phyloP scores from a whole-genome alignment of 2,329 filamentous ascomycete genomes.

The Orbilia javanica region DNA sequence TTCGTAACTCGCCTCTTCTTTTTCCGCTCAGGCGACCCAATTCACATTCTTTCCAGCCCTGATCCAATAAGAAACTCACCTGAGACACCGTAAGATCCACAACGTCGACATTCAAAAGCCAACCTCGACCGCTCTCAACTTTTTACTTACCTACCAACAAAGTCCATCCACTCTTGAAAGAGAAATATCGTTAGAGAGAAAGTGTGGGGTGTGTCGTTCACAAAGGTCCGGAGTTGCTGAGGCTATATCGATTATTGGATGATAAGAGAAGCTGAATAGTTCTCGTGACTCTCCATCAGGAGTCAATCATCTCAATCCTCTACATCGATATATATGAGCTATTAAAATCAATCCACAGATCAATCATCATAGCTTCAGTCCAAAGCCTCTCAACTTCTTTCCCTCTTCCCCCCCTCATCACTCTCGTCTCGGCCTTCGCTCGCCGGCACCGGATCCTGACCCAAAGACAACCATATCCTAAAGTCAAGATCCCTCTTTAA shows the following conservation, averaged over 20 bases:
- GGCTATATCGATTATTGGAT: slow-evolving; percentile 58
- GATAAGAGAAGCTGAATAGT: slow-evolving; percentile 49
- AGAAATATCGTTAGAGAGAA: slow-evolving; percentile 15
- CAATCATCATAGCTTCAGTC: slow-evolving; percentile 44
- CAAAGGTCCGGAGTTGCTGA: slow-evolving; percentile 52
- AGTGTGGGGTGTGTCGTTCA: slow-evolving; percentile 46
- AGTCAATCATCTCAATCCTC: slow-evolving; percentile 47
- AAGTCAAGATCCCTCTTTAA: slow-evolving; percentile 62
- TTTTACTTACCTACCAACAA: slow-evolving; percentile 3
- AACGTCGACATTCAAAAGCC: slow-evolving; percentile 22
- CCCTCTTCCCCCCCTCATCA: slow-evolving; percentile 8
- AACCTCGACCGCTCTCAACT: slow-evolving; percentile 14
- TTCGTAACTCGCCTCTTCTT: slow-evolving; percentile 10
- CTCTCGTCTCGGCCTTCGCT: slow-evolving; percentile 38
- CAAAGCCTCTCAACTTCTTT: slow-evolving; percentile 46
- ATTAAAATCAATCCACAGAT: slow-evolving; percentile 6
- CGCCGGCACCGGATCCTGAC: slow-evolving; percentile 62
- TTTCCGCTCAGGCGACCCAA: slow-evolving; percentile 32
- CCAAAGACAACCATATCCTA: slow-evolving; percentile 64
- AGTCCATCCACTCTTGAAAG: slow-evolving; percentile 20
- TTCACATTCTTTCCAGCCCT: slow-evolving; percentile 52
- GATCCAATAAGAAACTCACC: slow-evolving; percentile 16
- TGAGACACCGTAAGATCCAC: slow-evolving; percentile 7
- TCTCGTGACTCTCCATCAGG: slow-evolving; percentile 48
- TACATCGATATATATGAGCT: slow-evolving; percentile 57